Evolutionary conservation across 1,284 basidiomycete genomes (phyloP), one percentile per base, ranked within the genome.

Genomic region (Pseudomicrostroma phylloplanum): DNA sequence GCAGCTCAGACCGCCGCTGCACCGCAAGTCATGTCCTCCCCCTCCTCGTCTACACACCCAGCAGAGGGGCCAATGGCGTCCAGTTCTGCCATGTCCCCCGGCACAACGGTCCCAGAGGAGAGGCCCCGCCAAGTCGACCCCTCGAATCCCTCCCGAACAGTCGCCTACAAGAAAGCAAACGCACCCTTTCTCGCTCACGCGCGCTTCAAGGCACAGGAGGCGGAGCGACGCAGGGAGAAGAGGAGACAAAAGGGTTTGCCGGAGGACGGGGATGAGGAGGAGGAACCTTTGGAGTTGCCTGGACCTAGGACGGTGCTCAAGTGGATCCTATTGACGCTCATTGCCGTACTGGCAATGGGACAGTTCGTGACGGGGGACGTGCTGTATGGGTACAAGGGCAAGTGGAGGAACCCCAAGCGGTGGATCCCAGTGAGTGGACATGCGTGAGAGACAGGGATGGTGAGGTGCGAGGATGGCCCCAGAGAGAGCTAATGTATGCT

Each of bases 381-480:
- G 6, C 57, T 77, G 1, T 79, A 74, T 73, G 77, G 77, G 26
- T 78, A 79, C 54, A 61, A 70, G 6, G 74, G 76, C 48, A 77
- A 73, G 59, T 79, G 73, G 63, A 61, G 70, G 1, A 69, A 69
- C 55, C 57, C 67, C 62, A 63, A 62, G 49, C 72, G 67, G 9
- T 79, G 72, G 56, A 46, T 79, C 59, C 75, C 75, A 1, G 76
- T 76, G 60, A 66, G 74, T 70, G 30, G 25, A 40, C 3, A 6
- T 4, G 30, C 3, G 30, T 4, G 30, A 9, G 30, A 36, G 30
- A 21, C 4, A 11, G 55, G 19, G 30, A 21, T 56, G n/a, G n/a
- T 56, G 55, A 8, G 8, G 3, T 55, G 55, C 30, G n/a, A 21
- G 26, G 8, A 3, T 21, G 19, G 26, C 41, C 25, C 8, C 54